Base-by-base conservation (phyloP, 2,329 filamentous ascomycete genomes). In the Penicillium sp. region DNA sequence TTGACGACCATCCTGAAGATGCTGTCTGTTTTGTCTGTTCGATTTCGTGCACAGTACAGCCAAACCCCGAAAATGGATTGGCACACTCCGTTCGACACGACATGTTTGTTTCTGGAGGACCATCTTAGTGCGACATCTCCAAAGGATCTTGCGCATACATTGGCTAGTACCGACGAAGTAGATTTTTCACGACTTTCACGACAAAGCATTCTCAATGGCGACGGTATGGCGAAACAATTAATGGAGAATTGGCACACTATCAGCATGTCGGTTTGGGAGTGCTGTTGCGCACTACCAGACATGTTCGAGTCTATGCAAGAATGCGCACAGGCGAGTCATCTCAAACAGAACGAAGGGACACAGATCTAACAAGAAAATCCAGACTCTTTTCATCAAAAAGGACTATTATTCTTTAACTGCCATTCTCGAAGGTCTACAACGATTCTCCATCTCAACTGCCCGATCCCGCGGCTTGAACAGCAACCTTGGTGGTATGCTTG, bases 381-480 rank as follows among this genome's bases (percentile, higher is more conserved):
- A 77, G 75, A 57, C 56, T 13, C 65, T 77, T n/a, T 55, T 72
- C 35, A 37, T 29, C 19, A 55, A 63, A 16, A 62, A 62, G 33
- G 73, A 76, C 53, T 78, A 77, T 50, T 69, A 77, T 43, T 74
- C 75, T 2, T 62, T 73, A 14, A 71, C 71, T 7, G 75, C 75
- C 9, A 64, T 77, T 19, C 57, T 76, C 4, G 65, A 68, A 25
- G 75, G 75, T 5, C 64, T 78, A 5, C 70, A 71, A n/a, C 69
- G 66, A 49, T 72, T 72, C 44, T 69, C 66, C 45, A 65, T 69
- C 26, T 62, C 65, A 3, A 66, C 65, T 14, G 63, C 68, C 8
- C 64, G 61, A 42, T 54, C 61, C 14, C 55, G 54, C 29, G 60
- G 62, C 23, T 48, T 52, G 11, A 60, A 54, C 47, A 59, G 54